phyloP scores from a whole-genome alignment of 768 basidiomycete species.

The Boletus pseudopeckii region DNA sequence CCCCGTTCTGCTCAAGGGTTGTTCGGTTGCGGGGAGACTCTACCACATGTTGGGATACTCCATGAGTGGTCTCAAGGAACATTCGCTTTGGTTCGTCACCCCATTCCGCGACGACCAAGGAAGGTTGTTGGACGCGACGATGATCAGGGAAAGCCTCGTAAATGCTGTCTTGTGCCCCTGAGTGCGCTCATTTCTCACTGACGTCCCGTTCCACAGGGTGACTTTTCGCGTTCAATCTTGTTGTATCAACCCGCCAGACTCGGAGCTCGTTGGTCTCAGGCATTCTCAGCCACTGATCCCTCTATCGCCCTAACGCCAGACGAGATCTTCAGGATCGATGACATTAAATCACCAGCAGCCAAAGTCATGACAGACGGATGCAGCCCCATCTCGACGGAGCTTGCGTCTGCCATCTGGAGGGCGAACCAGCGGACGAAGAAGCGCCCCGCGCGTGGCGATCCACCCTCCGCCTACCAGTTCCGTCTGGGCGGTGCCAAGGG shows the following conservation, averaged over 20 bases:
- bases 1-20: slow-evolving; percentile 32
- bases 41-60: slow-evolving; percentile 52
- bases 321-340: slow-evolving; percentile 33
- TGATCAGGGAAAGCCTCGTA: slow-evolving; percentile 37
- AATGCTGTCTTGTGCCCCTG: not conserved
- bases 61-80: slow-evolving; percentile 49
- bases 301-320: slow-evolving; percentile 35
- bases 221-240: slow-evolving; percentile 34
- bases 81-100: slow-evolving; percentile 48
- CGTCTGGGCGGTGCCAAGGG: slow-evolving; percentile 48
- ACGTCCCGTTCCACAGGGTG: slow-evolving; percentile 29
- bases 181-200: not conserved
- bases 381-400: slow-evolving; percentile 41
- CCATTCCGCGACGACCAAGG: slow-evolving; percentile 36
- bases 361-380: slow-evolving; percentile 51
- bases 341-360: slow-evolving; percentile 27
- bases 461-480: slow-evolving; percentile 44
- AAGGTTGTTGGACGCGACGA: slow-evolving; percentile 18
- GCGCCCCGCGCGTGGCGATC: slow-evolving; percentile 9
- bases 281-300: slow-evolving; percentile 50
- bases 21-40: slow-evolving; percentile 40
- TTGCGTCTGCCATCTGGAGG: slow-evolving; percentile 37
- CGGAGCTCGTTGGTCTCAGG: slow-evolving; percentile 53
- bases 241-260: slow-evolving; percentile 42
- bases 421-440: slow-evolving; percentile 31